Base-by-base conservation (phyloP, 768 basidiomycete genomes). In the Pleurotus tuoliensis region DNA sequence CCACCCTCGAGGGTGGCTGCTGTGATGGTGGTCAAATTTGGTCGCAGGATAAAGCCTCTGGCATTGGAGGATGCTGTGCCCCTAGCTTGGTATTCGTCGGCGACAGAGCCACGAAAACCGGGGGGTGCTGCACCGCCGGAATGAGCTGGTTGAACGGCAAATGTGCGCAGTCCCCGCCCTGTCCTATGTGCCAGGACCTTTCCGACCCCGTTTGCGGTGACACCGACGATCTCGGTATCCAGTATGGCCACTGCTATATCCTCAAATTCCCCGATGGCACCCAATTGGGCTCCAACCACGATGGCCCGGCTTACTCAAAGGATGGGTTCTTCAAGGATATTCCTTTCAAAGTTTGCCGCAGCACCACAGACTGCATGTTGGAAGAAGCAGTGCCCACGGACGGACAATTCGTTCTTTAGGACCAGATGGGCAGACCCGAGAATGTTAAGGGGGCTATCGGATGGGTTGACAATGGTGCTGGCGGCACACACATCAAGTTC, bases 111-210 rank as follows among this genome's bases (percentile, higher is more conserved):
- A 37, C 39, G n/a, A 52, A 52, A n/a, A 52, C 51, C 12, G 50
- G 51, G 4, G 39, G 39, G 13, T 52, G 51, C 18, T 52, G 51
- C 51, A 9, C 51, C 2, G 51, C 51, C 8, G 51, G 51, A 4
- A n/a, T 52, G 34, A n/a, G 22, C 50, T 52, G 50, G 51, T 24
- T 52, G 51, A 52, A 52, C 24, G 51, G 51, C 18, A 52, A 52
- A 40, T 52, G 51, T 12, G 13, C 18, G 4, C 34, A 20, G 18
- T 22, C 51, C 8, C 51, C 51, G 13, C 51, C 51, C 39, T 39
- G 51, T 22, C 39, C 51, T 2, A 41, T 39, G 3, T 52, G 50
- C 37, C 38, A 52, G 22, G 50, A 52, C 22, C 34, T 52, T 5
- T 39, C 50, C 12, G 50, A 52, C 8, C 50, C 50, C 37, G 50